Evolutionary conservation across 306 rosid species (phyloP), one percentile per base, ranked within the genome.

Genomic region (Ceratonia siliqua): DNA sequence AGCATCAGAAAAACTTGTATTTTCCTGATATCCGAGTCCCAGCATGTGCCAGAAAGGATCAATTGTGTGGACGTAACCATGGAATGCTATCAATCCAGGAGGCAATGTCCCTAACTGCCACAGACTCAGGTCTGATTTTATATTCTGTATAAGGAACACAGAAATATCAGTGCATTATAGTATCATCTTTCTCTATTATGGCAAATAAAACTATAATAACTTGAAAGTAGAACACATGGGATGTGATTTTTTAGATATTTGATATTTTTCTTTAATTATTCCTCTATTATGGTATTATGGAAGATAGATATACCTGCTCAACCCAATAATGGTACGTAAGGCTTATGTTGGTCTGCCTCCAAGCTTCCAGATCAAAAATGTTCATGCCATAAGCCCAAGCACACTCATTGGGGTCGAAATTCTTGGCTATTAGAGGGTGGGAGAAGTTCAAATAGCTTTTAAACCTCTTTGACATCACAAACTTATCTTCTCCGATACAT

Each of bases 321-420:
- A 94, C 88, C 99, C 99, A 94, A 75, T 88, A 62, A 69, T 95
- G 91, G 81, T 92, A 95, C 65, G 92, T 79, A 9, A 33, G 75
- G 90, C 98, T 95, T 85, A 95, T 95, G 80, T 92, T 95, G 80
- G 98, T 92, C 72, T 79, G 92, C 78, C 98, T 86, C 99, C 99
- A 95, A 73, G 98, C 99, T 41, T 87, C 90, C 56, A 95, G 86
- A 81, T 95, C 98, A 69, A 95, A 95, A 68, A 95, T 86, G 87
- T 95, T 95, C 99, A 95, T 95, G 75, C 99, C 99, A 70, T 95
- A 95, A 30, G 99, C 99, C 99, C 98, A 95, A 13, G 99, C 99
- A 68, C 99, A 95, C 76, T 93, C 89, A 13, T 86, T 50, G 43
- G 99, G 96, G 49, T 86, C 22, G 48, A 95, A 95, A 46, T 78